Percentiles rank a stretch among this genome's conserved stretches.
phyloP scores from a whole-genome alignment of 2,329 filamentous ascomycete genomes.

The Penicillium oxalicum region DNA sequence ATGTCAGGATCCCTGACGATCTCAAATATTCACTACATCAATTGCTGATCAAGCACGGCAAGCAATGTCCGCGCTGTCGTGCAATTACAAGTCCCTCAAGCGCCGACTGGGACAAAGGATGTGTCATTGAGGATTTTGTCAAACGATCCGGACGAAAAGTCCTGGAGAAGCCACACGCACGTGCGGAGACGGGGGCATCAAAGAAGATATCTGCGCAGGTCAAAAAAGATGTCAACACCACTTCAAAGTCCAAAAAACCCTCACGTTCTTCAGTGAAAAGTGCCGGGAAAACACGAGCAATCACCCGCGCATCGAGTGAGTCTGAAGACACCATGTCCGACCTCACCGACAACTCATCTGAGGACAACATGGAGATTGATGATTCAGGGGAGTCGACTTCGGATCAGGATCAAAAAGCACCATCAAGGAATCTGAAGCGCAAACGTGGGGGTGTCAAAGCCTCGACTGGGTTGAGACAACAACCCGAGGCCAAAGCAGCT shows the following conservation, averaged over 20 bases:
- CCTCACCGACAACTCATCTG: background rate
- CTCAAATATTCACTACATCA: constrained; percentile 60
- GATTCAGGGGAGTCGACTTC: background rate
- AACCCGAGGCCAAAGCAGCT: no score
- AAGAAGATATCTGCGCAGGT: background rate
- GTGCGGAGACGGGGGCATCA: background rate
- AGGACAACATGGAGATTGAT: background rate
- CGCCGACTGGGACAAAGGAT: constrained; percentile 58
- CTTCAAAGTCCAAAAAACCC: background rate
- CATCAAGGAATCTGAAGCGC: background rate
- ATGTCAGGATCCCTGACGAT: constrained; percentile 56
- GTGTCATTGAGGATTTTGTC: constrained; percentile 59
- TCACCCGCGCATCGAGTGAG: background rate
- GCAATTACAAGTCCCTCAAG: constrained; percentile 57
- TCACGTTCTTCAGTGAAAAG: background rate
- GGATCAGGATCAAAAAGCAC: background rate
- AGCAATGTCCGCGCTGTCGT: constrained; percentile 54
- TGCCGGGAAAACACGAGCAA: background rate
- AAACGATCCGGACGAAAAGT: constrained; percentile 50
- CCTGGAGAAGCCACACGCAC: constrained; percentile 3
- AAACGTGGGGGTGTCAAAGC: background rate
- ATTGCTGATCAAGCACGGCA: constrained; percentile 58
- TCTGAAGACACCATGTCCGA: background rate
- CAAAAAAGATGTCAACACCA: constrained; percentile 3
- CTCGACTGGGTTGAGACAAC: background rate